Percentiles rank a stretch among this genome's conserved stretches.
phyloP scores from a whole-genome alignment of 2,329 filamentous ascomycete species.

The Pestalotiopsis sp. region DNA sequence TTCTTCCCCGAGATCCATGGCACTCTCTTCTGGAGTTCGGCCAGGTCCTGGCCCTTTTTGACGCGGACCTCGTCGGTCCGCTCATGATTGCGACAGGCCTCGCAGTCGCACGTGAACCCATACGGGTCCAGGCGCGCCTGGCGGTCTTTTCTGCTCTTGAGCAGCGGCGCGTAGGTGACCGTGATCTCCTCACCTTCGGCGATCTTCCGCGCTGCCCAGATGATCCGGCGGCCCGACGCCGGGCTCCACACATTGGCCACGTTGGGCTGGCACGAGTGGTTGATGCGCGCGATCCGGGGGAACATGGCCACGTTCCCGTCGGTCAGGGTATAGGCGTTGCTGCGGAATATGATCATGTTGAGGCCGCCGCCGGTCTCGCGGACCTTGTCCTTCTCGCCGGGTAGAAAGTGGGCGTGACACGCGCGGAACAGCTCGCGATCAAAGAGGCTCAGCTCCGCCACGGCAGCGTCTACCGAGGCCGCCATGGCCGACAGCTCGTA shows the following conservation, averaged over 20 bases:
- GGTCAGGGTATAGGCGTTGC: slow-evolving; percentile 37
- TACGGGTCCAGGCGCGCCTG: slow-evolving; percentile 33
- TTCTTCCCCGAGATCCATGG: not conserved
- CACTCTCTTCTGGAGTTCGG: slow-evolving; percentile 12
- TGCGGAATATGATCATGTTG: slow-evolving; percentile 35
- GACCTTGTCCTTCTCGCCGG: slow-evolving; percentile 19
- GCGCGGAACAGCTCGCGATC: slow-evolving; percentile 26
- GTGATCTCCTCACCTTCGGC: slow-evolving; percentile 36
- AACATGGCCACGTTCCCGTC: slow-evolving; percentile 32
- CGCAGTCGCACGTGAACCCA: slow-evolving; percentile 18
- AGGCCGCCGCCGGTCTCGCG: not conserved
- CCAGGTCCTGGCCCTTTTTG: slow-evolving; percentile 14
- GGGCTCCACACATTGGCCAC: slow-evolving; percentile 32
- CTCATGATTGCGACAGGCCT: slow-evolving; percentile 9
- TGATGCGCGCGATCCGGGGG: slow-evolving; percentile 34
- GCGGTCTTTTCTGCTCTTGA: slow-evolving; percentile 28
- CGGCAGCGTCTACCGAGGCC: slow-evolving; percentile 26
- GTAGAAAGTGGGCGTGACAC: slow-evolving; percentile 25
- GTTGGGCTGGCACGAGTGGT: slow-evolving; percentile 39
- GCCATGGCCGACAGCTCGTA: slow-evolving; percentile 34
- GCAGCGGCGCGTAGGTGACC: slow-evolving; percentile 36
- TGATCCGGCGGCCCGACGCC: not conserved
- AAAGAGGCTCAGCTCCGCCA: slow-evolving; percentile 22
- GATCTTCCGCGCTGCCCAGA: slow-evolving; percentile 30
- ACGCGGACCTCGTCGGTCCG: slow-evolving; percentile 10